phyloP scores from a whole-genome alignment of 1,284 basidiomycete genomes.

The Abortiporus biennis region DNA sequence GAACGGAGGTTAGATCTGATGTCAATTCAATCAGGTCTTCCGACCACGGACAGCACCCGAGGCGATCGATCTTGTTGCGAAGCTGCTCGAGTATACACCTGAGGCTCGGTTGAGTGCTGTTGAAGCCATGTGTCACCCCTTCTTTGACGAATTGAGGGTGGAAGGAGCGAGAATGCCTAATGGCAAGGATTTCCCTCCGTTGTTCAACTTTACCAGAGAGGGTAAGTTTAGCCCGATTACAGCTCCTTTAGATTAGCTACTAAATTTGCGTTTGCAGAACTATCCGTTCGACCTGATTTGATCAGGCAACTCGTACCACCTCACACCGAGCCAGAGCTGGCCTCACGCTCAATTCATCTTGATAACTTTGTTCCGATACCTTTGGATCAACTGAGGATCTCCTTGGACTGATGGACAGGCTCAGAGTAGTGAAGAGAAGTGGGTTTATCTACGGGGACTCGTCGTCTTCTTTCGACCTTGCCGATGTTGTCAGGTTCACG shows the following conservation, averaged over 20 bases:
- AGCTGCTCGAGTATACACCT: slow-evolving; percentile 96
- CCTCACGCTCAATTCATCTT: slow-evolving; percentile 81
- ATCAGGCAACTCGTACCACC: slow-evolving; percentile 88
- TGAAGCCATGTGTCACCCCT: slow-evolving; percentile 92
- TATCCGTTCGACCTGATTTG: slow-evolving; percentile 93
- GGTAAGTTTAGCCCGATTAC: slow-evolving; percentile 54
- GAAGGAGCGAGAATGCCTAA: slow-evolving; percentile 94
- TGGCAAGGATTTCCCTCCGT: slow-evolving; percentile 89
- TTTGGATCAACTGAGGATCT: slow-evolving; percentile 86
- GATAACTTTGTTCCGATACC: slow-evolving; percentile 94
- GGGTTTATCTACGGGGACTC: too few relatives aligned
- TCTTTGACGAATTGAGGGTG: slow-evolving; percentile 94
- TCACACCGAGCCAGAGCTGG: slow-evolving; percentile 86
- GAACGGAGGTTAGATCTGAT: neutral
- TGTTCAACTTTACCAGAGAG: slow-evolving; percentile 97
- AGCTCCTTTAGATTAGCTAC: neutral
- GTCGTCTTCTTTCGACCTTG: too few relatives aligned
- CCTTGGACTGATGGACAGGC: slow-evolving; percentile 73
- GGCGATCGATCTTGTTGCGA: slow-evolving; percentile 94
- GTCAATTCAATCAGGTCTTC: slow-evolving; percentile 70
- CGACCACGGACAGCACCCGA: slow-evolving; percentile 94
- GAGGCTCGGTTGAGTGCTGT: slow-evolving; percentile 87
- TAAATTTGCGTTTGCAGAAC: slow-evolving; percentile 56
- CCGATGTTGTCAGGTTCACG: too few relatives aligned
- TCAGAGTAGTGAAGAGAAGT: too few relatives aligned